Conservation (phyloP, 495 filamentous ascomycete genomes). For the Glarea lozoyensis region DNA sequence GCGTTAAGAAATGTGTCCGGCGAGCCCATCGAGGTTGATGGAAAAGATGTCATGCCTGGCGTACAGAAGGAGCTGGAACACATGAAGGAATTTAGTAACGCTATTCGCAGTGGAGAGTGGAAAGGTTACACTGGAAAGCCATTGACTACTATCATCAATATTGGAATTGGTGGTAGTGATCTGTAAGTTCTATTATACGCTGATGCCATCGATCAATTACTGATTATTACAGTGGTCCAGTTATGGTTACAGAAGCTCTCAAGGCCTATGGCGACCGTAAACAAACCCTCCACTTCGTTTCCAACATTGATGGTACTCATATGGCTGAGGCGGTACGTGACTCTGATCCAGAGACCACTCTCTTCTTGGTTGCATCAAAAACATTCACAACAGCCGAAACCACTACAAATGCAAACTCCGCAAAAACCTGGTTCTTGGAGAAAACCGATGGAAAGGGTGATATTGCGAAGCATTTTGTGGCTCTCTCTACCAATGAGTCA, state of each 20-base stretch:
- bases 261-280: conserved; percentile 84
- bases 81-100: conserved; percentile 95
- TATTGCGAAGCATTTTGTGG: conserved; percentile 98
- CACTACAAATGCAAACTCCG: conserved; percentile 89
- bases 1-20: conserved; percentile 84
- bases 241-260: conserved; percentile 96
- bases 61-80: conserved; percentile 88
- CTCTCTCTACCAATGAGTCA: conserved; percentile 88
- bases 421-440: conserved; percentile 95
- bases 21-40: conserved; percentile 84
- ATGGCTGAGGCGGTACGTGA: conserved; percentile 84
- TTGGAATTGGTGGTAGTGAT: conserved; percentile 97
- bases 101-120: conserved; percentile 91
- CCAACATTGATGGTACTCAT: conserved; percentile 98
- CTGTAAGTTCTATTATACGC: conserved; percentile 51
- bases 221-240: conserved; percentile 60
- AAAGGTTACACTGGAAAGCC: conserved; percentile 98
- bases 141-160: conserved; percentile 91
- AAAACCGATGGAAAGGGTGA: conserved; percentile 62
- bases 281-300: conserved; percentile 92
- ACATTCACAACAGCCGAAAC: conserved; percentile 99
- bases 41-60: conserved; percentile 89
- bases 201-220: not conserved
- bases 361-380: conserved; percentile 97
- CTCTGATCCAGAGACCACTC: conserved; percentile 90